Conservation (phyloP, 2,329 filamentous ascomycete genomes). For the Ceratocystis destructans region DNA sequence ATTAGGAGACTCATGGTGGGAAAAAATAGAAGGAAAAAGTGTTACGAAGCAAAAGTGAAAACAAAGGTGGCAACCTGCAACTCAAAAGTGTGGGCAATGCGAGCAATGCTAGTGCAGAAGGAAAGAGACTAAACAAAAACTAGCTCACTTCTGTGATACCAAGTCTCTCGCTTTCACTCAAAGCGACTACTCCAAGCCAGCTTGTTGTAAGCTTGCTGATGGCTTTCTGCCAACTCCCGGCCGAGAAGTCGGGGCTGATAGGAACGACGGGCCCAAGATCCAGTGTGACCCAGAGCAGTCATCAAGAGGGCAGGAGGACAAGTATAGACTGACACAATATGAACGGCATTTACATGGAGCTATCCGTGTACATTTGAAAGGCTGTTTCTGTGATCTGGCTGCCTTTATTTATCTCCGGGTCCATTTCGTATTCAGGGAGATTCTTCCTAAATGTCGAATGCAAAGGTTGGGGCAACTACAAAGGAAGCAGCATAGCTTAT, state of each 20-base stretch:
- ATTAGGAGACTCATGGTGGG: no score
- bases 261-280: not conserved
- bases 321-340: not conserved
- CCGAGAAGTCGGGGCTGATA: not conserved
- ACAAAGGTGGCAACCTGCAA: not conserved
- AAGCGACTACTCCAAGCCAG: not conserved
- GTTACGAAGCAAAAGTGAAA: not conserved
- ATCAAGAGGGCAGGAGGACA: not conserved
- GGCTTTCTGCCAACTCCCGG: not conserved
- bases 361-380: no score
- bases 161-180: not conserved
- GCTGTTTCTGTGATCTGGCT: no score
- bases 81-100: not conserved
- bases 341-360: not conserved
- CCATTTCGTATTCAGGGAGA: not conserved
- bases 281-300: not conserved
- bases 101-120: not conserved
- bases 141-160: no score
- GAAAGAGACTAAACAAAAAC: not conserved
- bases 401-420: not conserved
- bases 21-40: not conserved
- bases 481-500: not conserved
- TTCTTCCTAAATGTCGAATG: not conserved
- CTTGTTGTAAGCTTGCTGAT: not conserved
- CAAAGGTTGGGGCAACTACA: not conserved